These are phyloP conservation scores for Phytopythium chamaehyphon DNA, from an alignment of 352 stramenopile genomes.

Conservation along the genomic window DNA sequence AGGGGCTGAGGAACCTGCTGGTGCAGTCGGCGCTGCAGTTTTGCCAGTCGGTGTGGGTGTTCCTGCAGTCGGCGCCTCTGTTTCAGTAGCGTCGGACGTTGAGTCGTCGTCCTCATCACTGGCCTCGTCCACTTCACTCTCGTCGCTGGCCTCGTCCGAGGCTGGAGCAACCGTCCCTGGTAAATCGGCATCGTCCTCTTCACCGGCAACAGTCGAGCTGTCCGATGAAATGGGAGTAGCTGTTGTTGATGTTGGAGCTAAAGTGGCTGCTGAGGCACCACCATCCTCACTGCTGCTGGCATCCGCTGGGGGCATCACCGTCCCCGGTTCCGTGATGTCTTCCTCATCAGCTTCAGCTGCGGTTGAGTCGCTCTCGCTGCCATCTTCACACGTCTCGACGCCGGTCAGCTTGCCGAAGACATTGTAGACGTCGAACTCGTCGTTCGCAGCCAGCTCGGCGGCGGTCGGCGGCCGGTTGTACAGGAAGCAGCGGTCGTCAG, in stretches of 20 bases:
- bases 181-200: neutral
- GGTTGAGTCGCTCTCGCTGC: neutral
- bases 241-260: neutral
- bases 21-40: no score
- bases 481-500: slow-evolving; percentile 43
- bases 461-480: slow-evolving; percentile 40
- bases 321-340: neutral
- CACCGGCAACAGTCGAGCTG: neutral
- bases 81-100: no score
- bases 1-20: no score
- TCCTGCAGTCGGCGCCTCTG: no score
- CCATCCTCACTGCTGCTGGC: neutral
- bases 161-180: neutral
- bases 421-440: slow-evolving; percentile 38
- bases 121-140: no score
- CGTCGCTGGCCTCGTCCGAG: neutral
- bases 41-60: no score
- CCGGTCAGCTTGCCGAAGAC: slow-evolving; percentile 34
- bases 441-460: slow-evolving; percentile 37
- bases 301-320: slow-evolving; percentile 1
- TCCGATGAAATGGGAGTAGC: neutral
- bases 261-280: neutral
- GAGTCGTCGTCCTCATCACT: no score
- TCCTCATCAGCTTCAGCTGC: slow-evolving; percentile 1
- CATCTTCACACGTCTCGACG: neutral